These are phyloP conservation scores for Phlegmacium glaucopus DNA, from an alignment of 768 basidiomycete species.

Conservation along the genomic window DNA sequence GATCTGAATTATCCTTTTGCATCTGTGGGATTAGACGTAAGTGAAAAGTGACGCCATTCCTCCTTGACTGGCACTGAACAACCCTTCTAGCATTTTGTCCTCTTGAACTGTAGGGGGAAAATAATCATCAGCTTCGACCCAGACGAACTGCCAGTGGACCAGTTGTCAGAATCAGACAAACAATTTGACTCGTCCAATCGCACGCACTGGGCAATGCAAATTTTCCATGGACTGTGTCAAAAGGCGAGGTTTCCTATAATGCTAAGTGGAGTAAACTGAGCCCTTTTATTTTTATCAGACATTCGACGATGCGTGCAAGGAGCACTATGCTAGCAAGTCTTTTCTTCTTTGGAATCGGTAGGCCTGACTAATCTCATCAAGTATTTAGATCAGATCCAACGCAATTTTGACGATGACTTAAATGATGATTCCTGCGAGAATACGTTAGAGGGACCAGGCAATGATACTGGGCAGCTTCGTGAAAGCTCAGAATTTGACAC, in stretches of 20 bases:
- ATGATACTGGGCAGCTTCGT: background rate
- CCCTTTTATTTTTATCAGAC: background rate
- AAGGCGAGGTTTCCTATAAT: background rate
- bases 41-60: background rate
- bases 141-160: background rate
- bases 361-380: background rate
- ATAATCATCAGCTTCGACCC: slow-evolving; percentile 3
- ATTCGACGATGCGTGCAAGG: slow-evolving; percentile 4
- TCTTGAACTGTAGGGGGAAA: slow-evolving; percentile 2
- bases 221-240: slow-evolving; percentile 6
- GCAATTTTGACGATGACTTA: background rate
- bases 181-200: background rate
- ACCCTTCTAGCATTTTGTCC: slow-evolving; percentile 4
- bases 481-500: background rate
- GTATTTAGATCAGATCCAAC: background rate
- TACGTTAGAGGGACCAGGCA: background rate
- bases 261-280: background rate
- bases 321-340: slow-evolving; percentile 1
- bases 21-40: slow-evolving; percentile 2
- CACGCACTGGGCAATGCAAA: background rate
- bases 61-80: background rate
- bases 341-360: too few relatives aligned
- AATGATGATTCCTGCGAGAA: background rate
- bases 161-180: background rate
- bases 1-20: slow-evolving; percentile 3